phyloP scores from a whole-genome alignment of 345 rosid genomes.

The Dipteronia dyeriana region DNA sequence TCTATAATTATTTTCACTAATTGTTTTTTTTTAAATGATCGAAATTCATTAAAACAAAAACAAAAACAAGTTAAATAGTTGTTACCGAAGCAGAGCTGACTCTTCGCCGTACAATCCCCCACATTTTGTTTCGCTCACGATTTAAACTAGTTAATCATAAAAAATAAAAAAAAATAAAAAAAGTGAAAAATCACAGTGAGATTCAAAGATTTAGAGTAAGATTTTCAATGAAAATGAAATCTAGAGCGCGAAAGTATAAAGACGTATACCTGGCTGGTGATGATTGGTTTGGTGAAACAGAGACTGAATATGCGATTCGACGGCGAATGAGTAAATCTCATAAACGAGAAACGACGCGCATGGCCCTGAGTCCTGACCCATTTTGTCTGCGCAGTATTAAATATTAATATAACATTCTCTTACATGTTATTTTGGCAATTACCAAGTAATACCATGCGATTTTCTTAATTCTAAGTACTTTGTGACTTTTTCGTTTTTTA shows the following conservation, averaged over 20 bases:
- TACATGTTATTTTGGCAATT: too few species aligned
- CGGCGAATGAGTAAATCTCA: not conserved
- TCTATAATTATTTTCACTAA: too few species aligned
- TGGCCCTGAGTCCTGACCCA: not conserved
- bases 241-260: not conserved
- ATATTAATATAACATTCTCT: too few species aligned
- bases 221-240: not conserved
- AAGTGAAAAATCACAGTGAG: not conserved
- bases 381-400: not conserved
- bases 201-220: not conserved
- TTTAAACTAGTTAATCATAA: not conserved
- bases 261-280: not conserved
- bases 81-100: slow-evolving; percentile 38
- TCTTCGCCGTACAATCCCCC: slow-evolving; percentile 56
- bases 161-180: not conserved
- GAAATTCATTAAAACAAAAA: too few species aligned
- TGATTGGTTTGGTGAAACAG: slow-evolving; percentile 5
- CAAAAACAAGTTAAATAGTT: not conserved
- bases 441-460: too few species aligned
- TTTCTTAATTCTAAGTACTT: too few species aligned
- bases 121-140: slow-evolving; percentile 40
- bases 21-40: too few species aligned
- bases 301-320: not conserved
- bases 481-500: too few species aligned
- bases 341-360: not conserved